Percentiles rank a stretch among this genome's conserved stretches.
phyloP scores from a whole-genome alignment of 2,329 filamentous ascomycete species.

The Sporothrix luriei region DNA sequence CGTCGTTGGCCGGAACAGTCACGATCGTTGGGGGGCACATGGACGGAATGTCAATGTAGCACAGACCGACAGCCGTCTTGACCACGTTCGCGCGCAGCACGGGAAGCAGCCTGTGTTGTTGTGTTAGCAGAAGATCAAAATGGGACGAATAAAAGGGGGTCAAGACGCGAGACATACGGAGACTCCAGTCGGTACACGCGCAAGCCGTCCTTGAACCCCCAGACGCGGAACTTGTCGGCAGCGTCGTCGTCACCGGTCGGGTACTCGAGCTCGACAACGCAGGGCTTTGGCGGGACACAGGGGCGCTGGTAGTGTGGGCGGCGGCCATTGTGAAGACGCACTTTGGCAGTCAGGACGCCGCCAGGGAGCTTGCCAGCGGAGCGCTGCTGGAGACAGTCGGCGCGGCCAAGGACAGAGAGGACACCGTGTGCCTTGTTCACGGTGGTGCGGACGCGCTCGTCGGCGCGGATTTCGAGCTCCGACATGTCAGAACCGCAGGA shows the following conservation, averaged over 20 bases:
- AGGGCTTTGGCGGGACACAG: neutral
- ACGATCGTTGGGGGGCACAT: constrained; percentile 29
- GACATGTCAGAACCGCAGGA: constrained; percentile 11
- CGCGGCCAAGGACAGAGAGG: constrained; percentile 27
- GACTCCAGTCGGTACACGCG: constrained; percentile 33
- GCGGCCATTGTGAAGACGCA: neutral
- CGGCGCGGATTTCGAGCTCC: neutral
- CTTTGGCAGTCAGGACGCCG: neutral
- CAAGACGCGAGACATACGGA: neutral
- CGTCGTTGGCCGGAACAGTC: neutral
- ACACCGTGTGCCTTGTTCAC: neutral
- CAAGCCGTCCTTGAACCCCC: constrained; percentile 30
- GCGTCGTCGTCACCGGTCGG: constrained; percentile 28
- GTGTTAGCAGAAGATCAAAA: neutral
- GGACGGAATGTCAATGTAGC: constrained; percentile 30
- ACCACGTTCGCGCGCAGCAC: neutral
- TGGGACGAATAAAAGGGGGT: too few relatives aligned
- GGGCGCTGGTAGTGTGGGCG: neutral
- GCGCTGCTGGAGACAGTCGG: constrained; percentile 26
- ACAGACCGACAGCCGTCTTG: constrained; percentile 31
- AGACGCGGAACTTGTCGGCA: constrained; percentile 24
- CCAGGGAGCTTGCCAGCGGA: constrained; percentile 3
- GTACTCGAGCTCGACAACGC: constrained; percentile 18
- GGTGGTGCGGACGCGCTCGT: neutral
- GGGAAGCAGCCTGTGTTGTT: neutral